phyloP scores from a whole-genome alignment of 805 yeast species.

The Clavispora carvajalis region DNA sequence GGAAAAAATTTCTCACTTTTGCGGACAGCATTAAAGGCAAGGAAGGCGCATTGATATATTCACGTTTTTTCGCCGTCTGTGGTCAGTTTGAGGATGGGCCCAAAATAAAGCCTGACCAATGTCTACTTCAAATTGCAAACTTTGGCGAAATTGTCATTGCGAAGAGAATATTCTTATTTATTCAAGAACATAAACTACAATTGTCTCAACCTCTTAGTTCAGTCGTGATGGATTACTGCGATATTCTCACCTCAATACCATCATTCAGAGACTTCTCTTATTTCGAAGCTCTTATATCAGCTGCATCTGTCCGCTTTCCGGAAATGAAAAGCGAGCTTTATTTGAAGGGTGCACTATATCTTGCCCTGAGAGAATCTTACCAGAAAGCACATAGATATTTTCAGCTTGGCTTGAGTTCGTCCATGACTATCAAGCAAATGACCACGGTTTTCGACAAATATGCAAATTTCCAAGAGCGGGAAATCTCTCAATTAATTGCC shows the following conservation, averaged over 20 bases:
- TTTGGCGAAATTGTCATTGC: slow-evolving; percentile 24
- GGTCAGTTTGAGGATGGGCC: neutral
- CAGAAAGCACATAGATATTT: slow-evolving; percentile 29
- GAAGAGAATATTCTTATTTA: slow-evolving; percentile 21
- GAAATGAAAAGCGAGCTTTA: slow-evolving; percentile 53
- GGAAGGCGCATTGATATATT: slow-evolving; percentile 28
- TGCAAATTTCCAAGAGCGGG: slow-evolving; percentile 53
- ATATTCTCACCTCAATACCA: slow-evolving; percentile 1
- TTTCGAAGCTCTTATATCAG: slow-evolving; percentile 4
- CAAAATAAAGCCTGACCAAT: neutral
- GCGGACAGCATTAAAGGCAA: slow-evolving; percentile 44
- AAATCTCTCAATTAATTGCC: slow-evolving; percentile 19
- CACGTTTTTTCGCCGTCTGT: slow-evolving; percentile 21
- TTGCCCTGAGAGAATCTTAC: slow-evolving; percentile 31
- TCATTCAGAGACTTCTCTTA: slow-evolving; percentile 2
- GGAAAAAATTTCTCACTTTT: slow-evolving; percentile 49
- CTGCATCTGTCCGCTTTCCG: slow-evolving; percentile 37
- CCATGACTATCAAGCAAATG: slow-evolving; percentile 56
- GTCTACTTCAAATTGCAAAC: slow-evolving; percentile 25
- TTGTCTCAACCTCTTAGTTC: neutral
- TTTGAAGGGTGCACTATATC: slow-evolving; percentile 45
- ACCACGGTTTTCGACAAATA: slow-evolving; percentile 57
- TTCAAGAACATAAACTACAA: neutral
- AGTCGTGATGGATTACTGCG: slow-evolving; percentile 4
- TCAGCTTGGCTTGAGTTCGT: slow-evolving; percentile 42